Evolutionary conservation across 1,139 yeast genomes (phyloP).

Genomic region (Hemisphaericaspora xylanilytica): DNA sequence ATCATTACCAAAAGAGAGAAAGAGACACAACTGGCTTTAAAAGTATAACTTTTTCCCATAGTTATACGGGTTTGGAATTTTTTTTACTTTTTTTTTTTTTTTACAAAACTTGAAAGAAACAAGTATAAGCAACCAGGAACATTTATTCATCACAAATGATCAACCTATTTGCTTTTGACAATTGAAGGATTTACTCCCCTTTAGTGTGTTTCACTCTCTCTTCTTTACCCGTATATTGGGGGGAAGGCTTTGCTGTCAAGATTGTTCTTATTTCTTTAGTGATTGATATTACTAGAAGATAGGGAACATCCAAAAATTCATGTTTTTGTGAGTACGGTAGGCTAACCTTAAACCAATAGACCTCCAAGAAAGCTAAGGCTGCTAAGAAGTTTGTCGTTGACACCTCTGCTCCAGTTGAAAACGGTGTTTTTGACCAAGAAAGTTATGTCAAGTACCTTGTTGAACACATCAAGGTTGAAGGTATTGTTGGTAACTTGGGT

Average conservation of each 20-base stretch:
- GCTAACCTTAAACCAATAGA: conserved; percentile 55
- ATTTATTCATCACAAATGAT: too few species aligned
- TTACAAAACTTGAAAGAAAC: too few species aligned
- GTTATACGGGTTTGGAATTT: conserved; percentile 6
- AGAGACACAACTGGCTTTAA: too few species aligned
- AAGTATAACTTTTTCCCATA: conserved; percentile 11
- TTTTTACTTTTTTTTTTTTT: too few species aligned
- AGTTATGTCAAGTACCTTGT: conserved; percentile 96
- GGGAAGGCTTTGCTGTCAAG: conserved; percentile 18
- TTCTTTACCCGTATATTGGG: conserved; percentile 9
- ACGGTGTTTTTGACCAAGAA: conserved; percentile 97
- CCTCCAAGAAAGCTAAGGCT: conserved; percentile 74
- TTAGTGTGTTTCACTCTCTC: conserved; percentile 1
- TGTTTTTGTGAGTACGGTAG: conserved; percentile 52
- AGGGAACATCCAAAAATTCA: too few species aligned
- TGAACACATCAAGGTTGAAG: conserved; percentile 99
- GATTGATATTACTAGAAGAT: conserved; percentile 11
- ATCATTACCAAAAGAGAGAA: conserved; percentile 1
- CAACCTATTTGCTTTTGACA: conserved; percentile 1
- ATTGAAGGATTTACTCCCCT: conserved; percentile 1
- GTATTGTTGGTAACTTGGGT: conserved; percentile 95
- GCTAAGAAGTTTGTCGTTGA: conserved; percentile 94
- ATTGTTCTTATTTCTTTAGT: conserved; percentile 15
- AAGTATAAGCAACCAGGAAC: too few species aligned
- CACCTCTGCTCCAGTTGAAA: conserved; percentile 96